phyloP scores from a whole-genome alignment of 2,329 filamentous ascomycete species.

The Monilinia aucupariae region DNA sequence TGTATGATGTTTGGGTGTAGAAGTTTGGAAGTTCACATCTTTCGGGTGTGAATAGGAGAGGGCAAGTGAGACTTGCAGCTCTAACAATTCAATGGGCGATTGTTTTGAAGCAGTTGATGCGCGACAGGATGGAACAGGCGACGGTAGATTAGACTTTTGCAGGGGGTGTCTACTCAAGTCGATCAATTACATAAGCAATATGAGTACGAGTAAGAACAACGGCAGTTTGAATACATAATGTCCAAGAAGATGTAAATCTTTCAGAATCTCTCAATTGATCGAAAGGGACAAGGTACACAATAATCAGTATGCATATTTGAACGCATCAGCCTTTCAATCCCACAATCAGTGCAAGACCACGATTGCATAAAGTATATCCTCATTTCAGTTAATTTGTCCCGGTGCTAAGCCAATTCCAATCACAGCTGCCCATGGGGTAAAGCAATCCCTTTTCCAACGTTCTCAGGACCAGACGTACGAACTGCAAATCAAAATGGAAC shows the following conservation, averaged over 20 bases:
- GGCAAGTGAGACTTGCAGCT: constrained; percentile 10
- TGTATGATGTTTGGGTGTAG: constrained; percentile 11
- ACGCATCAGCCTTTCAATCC: not conserved
- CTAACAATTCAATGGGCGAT: not conserved
- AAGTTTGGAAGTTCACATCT: constrained; percentile 25
- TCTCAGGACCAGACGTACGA: constrained; percentile 6
- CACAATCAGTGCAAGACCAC: not conserved
- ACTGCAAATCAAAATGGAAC: constrained; percentile 4
- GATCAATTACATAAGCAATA: not conserved
- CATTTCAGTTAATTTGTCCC: not conserved
- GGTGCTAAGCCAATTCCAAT: not conserved
- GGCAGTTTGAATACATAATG: too few relatives aligned
- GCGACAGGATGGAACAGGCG: constrained; percentile 1
- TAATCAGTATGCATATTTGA: not conserved
- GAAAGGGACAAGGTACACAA: not conserved
- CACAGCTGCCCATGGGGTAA: not conserved
- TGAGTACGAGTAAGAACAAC: too few relatives aligned
- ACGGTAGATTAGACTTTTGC: not conserved
- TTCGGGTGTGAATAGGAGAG: constrained; percentile 13
- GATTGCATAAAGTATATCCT: not conserved
- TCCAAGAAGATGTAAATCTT: not conserved
- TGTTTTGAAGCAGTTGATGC: constrained; percentile 7
- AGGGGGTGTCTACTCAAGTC: not conserved
- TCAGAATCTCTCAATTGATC: not conserved
- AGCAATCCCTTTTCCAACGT: not conserved